These are phyloP conservation scores for Colletotrichum cuscutae DNA, from an alignment of 2,329 filamentous ascomycete genomes.

Conservation along the genomic window DNA sequence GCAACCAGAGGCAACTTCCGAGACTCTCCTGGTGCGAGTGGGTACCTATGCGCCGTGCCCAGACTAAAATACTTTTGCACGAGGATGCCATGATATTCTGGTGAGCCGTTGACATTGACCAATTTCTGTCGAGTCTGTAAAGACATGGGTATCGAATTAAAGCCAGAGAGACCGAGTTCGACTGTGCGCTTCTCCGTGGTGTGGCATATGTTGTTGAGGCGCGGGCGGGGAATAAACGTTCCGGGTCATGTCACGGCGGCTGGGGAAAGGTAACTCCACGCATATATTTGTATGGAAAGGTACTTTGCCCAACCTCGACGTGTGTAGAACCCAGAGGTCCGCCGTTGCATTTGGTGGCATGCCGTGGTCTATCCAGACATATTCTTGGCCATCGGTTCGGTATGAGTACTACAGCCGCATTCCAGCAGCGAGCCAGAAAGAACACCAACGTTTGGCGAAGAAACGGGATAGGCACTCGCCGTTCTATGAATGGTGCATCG, in stretches of 20 bases:
- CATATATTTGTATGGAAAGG: no score
- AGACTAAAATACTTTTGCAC: neutral
- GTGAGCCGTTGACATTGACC: neutral
- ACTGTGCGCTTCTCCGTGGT: neutral
- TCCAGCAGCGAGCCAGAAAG: neutral
- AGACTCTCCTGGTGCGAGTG: slow-evolving; percentile 22
- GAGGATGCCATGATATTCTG: slow-evolving; percentile 4
- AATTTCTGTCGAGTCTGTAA: neutral
- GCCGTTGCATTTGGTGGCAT: neutral
- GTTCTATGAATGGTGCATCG: slow-evolving; percentile 9
- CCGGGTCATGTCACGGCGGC: no score
- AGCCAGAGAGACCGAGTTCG: neutral
- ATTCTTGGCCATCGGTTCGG: neutral
- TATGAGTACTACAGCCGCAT: neutral
- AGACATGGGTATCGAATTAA: neutral
- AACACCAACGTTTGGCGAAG: neutral
- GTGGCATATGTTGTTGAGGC: neutral
- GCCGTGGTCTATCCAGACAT: neutral
- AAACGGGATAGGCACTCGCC: slow-evolving; percentile 4
- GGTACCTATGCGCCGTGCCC: neutral
- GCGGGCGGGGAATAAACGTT: neutral
- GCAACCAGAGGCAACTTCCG: slow-evolving; percentile 10
- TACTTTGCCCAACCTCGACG: no score
- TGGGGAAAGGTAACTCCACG: no score
- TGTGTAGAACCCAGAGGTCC: neutral